These are phyloP conservation scores for Mucor lusitanicus DNA, from an alignment of 371 early-diverging fungal species.

Conservation along the genomic window DNA sequence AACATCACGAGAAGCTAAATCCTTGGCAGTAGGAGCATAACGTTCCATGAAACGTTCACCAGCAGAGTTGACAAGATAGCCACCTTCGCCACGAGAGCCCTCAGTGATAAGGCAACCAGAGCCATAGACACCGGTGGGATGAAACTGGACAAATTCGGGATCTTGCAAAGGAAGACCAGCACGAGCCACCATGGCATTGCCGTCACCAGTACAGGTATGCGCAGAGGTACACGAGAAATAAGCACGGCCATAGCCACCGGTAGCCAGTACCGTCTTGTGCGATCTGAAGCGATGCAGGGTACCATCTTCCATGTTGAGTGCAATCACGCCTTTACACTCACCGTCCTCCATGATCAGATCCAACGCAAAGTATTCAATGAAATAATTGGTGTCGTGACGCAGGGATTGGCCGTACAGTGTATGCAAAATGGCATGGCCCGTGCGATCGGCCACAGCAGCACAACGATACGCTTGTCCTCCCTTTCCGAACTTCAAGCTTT, in stretches of 20 bases:
- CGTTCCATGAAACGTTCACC: slow-evolving; percentile 99
- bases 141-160: slow-evolving; percentile 97
- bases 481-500: slow-evolving; percentile 92
- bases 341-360: slow-evolving; percentile 98
- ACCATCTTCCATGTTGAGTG: slow-evolving; percentile 97
- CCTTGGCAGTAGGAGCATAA: slow-evolving; percentile 98
- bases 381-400: slow-evolving; percentile 93
- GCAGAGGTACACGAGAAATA: slow-evolving; percentile 99
- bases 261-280: slow-evolving; percentile 97
- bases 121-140: slow-evolving; percentile 98
- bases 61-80: slow-evolving; percentile 87
- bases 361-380: slow-evolving; percentile 97
- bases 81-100: slow-evolving; percentile 96
- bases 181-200: slow-evolving; percentile 94
- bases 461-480: slow-evolving; percentile 97
- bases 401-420: slow-evolving; percentile 97
- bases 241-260: slow-evolving; percentile 98
- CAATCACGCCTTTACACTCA: slow-evolving; percentile 95
- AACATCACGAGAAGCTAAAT: slow-evolving; percentile 97
- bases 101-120: slow-evolving; percentile 98
- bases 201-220: slow-evolving; percentile 98
- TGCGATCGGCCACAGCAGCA: slow-evolving; percentile 97
- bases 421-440: slow-evolving; percentile 96
- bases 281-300: slow-evolving; percentile 95
- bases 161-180: slow-evolving; percentile 93